phyloP scores from a whole-genome alignment of 2,329 filamentous ascomycete genomes.

The Penicillium sumatraense region DNA sequence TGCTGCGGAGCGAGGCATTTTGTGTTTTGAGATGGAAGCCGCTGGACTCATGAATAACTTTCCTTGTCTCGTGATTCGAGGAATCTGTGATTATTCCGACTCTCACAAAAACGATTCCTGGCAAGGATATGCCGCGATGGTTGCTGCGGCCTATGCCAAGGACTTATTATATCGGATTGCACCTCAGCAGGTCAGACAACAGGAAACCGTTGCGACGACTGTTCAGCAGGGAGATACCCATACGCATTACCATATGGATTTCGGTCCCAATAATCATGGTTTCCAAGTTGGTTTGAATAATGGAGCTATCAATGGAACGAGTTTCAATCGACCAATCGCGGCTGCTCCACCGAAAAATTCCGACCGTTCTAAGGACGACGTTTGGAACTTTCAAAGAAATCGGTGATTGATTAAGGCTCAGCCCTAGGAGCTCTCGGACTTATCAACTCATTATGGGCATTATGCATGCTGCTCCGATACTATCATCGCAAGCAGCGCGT shows the following conservation, averaged over 20 bases:
- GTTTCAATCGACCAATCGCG: background rate
- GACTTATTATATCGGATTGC: background rate
- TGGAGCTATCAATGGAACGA: background rate
- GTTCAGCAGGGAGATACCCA: background rate
- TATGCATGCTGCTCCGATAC: too few species aligned
- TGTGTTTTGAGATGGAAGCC: background rate
- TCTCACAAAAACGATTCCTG: background rate
- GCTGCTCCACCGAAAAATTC: too few species aligned
- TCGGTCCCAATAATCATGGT: conserved; percentile 9
- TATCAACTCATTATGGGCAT: too few species aligned
- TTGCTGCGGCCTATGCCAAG: background rate
- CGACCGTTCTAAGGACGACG: too few species aligned
- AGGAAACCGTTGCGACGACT: background rate
- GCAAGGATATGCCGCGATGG: background rate
- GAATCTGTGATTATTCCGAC: conserved; percentile 1
- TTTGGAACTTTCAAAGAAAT: too few species aligned
- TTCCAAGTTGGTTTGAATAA: background rate
- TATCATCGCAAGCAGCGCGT: too few species aligned
- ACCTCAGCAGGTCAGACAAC: background rate
- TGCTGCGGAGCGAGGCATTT: background rate
- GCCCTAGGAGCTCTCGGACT: too few species aligned
- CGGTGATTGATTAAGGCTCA: too few species aligned
- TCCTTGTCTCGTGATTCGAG: background rate
- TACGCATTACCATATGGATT: conserved; percentile 3
- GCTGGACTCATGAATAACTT: background rate